Base-by-base conservation (phyloP, 306 rosid species). In the Rosa rugosa region DNA sequence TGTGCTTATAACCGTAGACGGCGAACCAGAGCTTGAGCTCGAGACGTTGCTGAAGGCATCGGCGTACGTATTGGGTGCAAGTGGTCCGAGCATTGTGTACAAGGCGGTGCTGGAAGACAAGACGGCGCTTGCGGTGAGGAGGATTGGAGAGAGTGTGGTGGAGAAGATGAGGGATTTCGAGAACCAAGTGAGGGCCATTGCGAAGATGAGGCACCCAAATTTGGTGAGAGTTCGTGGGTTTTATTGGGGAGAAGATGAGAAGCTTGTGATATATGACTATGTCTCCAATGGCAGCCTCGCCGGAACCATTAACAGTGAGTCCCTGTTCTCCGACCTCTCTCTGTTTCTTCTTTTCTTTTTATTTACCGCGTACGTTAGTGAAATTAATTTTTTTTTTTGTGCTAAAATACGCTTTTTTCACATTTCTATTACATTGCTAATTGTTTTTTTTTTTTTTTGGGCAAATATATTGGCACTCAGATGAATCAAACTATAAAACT, bases 61-160 rank as follows among this genome's bases (percentile, higher is more conserved):
- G 0, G 99, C 99, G 8, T 95, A 82, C 68, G 77, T 91, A 6
- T 75, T 95, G 57, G 98, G 98, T 56, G 90, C 88, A 1, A 91
- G 84, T 62, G 80, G 86, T 1, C 88, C 69, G 11, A 91, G 93
- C 86, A 95, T 92, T 11, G 94, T 95, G 71, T 95, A 95, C 88
- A 92, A 88, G 77, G 99, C 99, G 0, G 91, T 95, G 83, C 77
- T 93, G 8, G 93, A 90, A 12, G 94, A 95, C 74, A 97, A 93
- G 13, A 88, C 93, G 46, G 85, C 86, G 8, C 82, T 91, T 27
- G 99, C 94, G 6, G 97, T 95, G 65, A 83, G 98, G 79, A 88
- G 99, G 47, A 93, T 95, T 1, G 99, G 94, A 5, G 91, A 87
- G 71, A 80, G 91, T 71, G 82, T 83, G 25, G 77, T 85, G 50